Base-by-base conservation (phyloP, 129 eudicot species). In the Escallonia rubra region DNA sequence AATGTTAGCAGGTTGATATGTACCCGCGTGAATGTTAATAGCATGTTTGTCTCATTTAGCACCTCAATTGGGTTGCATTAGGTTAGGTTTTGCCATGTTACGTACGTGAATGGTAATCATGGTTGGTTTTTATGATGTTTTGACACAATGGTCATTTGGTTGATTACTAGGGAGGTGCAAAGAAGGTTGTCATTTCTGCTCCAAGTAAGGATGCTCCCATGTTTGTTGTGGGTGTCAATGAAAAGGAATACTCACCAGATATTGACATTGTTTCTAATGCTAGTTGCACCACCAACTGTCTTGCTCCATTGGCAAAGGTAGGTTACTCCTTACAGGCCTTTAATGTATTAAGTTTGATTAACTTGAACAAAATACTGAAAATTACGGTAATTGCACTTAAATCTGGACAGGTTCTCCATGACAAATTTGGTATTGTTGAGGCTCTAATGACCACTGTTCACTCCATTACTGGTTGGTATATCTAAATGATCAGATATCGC, bases 151-250 rank as follows among this genome's bases (percentile, higher is more conserved):
- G 2, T 55, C 42, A 6, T 13, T 46, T 47, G 8, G 57, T 48
- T 23, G 47, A 57, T 59, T 56, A 52, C 42, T 40, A 89, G 96
- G 96, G 96, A 52, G 96, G 96, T 63, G 96, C 96, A 51, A 89
- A 89, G 82, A 89, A 89, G 80, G 90, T 89, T 72, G 84, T 88
- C 40, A 88, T 88, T 54, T 88, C 96, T 14, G 96, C 96, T 61
- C 96, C 91, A 66, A 88, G 96, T 62, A 78, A 75, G 42, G 75
- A 81, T 65, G 96, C 96, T 10, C 93, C 96, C 71, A 89, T 89
- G 93, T 86, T 89, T 79, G 96, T 89, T 47, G 80, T 89, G 70
- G 96, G 96, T 53, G 96, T 89, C 54, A 89, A 89, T 41, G 93
- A 89, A 78, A 83, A 86, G 72, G 93, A 86, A 3, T 89, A 89